Percentiles rank a stretch among this genome's conserved stretches.
Conservation (phyloP, 352 stramenopile species). For the Lagenidium sp. region DNA sequence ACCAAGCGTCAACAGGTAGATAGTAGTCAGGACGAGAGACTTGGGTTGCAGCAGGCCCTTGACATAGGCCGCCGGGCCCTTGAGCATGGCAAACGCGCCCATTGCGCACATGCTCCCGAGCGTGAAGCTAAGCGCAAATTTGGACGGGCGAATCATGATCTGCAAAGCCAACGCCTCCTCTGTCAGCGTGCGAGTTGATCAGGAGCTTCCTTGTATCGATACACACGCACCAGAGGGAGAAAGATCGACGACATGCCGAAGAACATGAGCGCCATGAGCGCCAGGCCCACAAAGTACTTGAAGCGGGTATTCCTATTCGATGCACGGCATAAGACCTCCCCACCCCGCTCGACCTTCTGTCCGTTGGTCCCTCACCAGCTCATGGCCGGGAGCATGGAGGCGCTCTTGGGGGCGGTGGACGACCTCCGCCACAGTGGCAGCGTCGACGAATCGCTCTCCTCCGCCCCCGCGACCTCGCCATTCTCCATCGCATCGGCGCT, state of each 20-base stretch:
- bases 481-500: slow-evolving; percentile 37
- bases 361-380: slow-evolving; percentile 29
- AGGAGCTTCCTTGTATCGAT: not conserved
- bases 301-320: slow-evolving; percentile 53
- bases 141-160: slow-evolving; percentile 74
- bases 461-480: slow-evolving; percentile 14
- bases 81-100: slow-evolving; percentile 69
- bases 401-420: slow-evolving; percentile 21
- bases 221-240: slow-evolving; percentile 36
- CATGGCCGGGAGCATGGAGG: slow-evolving; percentile 33
- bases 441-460: slow-evolving; percentile 14
- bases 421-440: slow-evolving; percentile 37
- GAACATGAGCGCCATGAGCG: slow-evolving; percentile 63
- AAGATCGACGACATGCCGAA: slow-evolving; percentile 81
- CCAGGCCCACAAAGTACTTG: slow-evolving; percentile 73
- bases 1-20: slow-evolving; percentile 71
- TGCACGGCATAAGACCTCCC: not conserved
- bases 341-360: not conserved
- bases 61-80: slow-evolving; percentile 47
- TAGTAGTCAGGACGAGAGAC: slow-evolving; percentile 46
- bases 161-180: slow-evolving; percentile 7
- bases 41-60: slow-evolving; percentile 51
- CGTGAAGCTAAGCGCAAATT: slow-evolving; percentile 79
- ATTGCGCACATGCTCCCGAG: slow-evolving; percentile 72
- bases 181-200: not conserved